Evolutionary conservation across 148 eudicot species (phyloP).

Genomic region (Amaranthus cruentus): DNA sequence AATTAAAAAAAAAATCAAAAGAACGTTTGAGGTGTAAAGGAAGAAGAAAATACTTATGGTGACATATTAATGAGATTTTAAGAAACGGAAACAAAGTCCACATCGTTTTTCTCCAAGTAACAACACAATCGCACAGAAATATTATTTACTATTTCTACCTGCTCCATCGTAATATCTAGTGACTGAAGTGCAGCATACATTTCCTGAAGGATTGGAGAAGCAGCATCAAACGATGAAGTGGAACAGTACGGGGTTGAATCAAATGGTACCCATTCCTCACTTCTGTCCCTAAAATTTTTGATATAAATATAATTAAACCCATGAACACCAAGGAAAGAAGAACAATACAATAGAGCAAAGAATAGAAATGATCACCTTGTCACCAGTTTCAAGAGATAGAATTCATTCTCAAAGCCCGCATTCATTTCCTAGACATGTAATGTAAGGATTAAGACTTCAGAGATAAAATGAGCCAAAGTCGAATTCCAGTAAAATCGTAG

Average conservation of each 20-base stretch:
- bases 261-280: conserved; percentile 82
- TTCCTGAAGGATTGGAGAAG: conserved; percentile 72
- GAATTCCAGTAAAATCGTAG: neutral
- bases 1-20: neutral
- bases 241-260: conserved; percentile 83
- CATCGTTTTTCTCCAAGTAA: neutral
- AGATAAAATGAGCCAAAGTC: conserved; percentile 5
- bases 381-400: conserved; percentile 63
- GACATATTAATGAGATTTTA: neutral
- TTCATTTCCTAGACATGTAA: conserved; percentile 62
- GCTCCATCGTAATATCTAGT: conserved; percentile 71
- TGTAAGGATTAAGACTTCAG: conserved; percentile 14
- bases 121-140: neutral
- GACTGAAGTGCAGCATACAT: conserved; percentile 53
- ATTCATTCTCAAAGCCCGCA: conserved; percentile 95
- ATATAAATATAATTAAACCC: conserved; percentile 11
- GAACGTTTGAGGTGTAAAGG: neutral
- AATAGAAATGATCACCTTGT: conserved; percentile 37
- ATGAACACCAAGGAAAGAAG: neutral
- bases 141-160: conserved; percentile 41
- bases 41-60: neutral
- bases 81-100: neutral
- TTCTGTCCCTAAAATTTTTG: conserved; percentile 55
- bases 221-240: conserved; percentile 69
- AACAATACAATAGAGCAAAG: conserved; percentile 11